Percentiles rank a stretch among this genome's conserved stretches.
phyloP scores from a whole-genome alignment of 176 grass and related monocot genomes.

The Oryza glaberrima region DNA sequence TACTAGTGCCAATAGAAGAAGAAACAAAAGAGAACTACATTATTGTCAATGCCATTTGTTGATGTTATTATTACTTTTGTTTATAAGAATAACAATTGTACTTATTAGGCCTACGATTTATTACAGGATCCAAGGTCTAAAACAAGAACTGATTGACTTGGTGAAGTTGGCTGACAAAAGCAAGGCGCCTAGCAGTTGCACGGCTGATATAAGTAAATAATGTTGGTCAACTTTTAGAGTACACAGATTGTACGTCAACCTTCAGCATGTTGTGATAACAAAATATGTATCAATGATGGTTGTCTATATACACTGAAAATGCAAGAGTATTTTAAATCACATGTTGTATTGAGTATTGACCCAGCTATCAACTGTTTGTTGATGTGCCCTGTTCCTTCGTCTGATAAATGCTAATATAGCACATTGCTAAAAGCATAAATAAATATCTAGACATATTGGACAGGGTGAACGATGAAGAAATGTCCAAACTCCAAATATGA shows the following conservation, averaged over 20 bases:
- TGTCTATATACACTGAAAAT: neutral
- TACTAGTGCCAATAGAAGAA: neutral
- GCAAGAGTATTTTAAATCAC: neutral
- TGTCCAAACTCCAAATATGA: neutral
- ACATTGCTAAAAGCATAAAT: neutral
- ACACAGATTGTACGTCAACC: neutral
- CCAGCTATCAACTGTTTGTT: neutral
- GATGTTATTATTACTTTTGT: neutral
- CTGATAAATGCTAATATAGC: neutral
- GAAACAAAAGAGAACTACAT: neutral
- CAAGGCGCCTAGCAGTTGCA: slow-evolving; percentile 15
- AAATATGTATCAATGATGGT: neutral
- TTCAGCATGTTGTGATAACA: neutral
- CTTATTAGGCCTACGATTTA: neutral
- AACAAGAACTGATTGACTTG: neutral
- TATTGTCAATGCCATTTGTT: neutral
- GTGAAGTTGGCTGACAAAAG: slow-evolving; percentile 29
- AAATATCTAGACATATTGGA: neutral
- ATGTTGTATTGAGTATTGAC: neutral
- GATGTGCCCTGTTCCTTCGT: slow-evolving; percentile 3
- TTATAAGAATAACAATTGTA: neutral
- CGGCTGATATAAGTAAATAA: slow-evolving; percentile 33
- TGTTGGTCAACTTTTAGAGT: slow-evolving; percentile 33
- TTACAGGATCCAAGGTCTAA: slow-evolving; percentile 24
- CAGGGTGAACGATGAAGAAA: neutral